Percentiles rank a stretch among this genome's conserved stretches.
Evolutionary conservation across 176 grass and related monocot genomes (phyloP).

Genomic region (Rhynchospora tenuis): DNA sequence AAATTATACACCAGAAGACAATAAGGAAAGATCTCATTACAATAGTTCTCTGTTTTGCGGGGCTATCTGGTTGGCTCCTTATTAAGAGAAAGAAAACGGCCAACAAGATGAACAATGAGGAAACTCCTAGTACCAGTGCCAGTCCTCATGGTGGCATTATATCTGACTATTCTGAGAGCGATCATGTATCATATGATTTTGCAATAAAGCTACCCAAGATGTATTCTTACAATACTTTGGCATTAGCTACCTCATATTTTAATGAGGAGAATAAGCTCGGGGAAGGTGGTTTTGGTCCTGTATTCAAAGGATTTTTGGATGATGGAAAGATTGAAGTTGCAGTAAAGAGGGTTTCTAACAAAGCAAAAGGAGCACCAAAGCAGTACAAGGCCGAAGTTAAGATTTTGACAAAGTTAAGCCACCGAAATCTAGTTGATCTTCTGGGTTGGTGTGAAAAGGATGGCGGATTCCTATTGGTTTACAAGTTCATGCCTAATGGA

Average conservation of each 20-base stretch:
- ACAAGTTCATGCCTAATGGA: constrained; percentile 47
- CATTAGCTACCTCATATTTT: constrained; percentile 15
- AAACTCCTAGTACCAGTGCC: not conserved
- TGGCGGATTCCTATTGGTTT: constrained; percentile 35
- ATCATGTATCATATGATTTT: too few relatives aligned
- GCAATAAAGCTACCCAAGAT: not conserved
- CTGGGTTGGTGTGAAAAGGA: constrained; percentile 64
- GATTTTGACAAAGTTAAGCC: constrained; percentile 29
- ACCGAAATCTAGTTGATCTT: constrained; percentile 33
- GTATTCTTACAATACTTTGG: constrained; percentile 19
- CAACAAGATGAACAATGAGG: not conserved
- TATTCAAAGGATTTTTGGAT: constrained; percentile 22
- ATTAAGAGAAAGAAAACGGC: not conserved
- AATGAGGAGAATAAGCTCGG: constrained; percentile 27
- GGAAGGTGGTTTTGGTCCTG: constrained; percentile 29
- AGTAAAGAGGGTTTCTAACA: constrained; percentile 26
- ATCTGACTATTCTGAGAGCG: too few relatives aligned
- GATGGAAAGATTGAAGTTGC: constrained; percentile 15
- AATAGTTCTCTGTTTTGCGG: not conserved
- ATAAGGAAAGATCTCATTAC: not conserved
- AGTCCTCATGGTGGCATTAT: not conserved
- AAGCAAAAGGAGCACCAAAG: constrained; percentile 21
- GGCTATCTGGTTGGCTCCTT: not conserved
- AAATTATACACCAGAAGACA: too few relatives aligned
- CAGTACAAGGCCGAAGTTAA: constrained; percentile 36